These are phyloP conservation scores for Phytophthora sojae DNA, from an alignment of 352 stramenopile genomes.

Conservation along the genomic window DNA sequence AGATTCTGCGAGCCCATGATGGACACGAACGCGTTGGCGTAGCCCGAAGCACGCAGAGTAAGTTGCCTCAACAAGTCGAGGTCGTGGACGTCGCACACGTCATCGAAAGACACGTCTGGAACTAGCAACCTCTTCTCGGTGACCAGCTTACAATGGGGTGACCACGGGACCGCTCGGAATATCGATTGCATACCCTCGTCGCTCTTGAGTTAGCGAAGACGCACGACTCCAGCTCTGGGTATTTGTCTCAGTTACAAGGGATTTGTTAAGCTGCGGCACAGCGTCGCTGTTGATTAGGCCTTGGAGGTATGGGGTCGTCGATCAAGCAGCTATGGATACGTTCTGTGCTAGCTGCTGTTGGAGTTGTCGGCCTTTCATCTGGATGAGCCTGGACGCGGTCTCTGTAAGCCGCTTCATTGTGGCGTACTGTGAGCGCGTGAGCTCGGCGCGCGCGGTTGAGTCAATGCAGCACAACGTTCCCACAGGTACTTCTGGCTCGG, in stretches of 20 bases:
- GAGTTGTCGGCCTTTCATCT: slow-evolving; percentile 38
- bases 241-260: neutral
- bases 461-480: slow-evolving; percentile 52
- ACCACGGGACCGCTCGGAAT: slow-evolving; percentile 22
- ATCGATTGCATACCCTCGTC: slow-evolving; percentile 42
- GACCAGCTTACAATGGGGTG: neutral
- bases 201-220: slow-evolving; percentile 30
- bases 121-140: slow-evolving; percentile 12
- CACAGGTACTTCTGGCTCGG: slow-evolving; percentile 36
- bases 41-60: slow-evolving; percentile 22
- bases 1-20: slow-evolving; percentile 28
- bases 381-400: slow-evolving; percentile 37
- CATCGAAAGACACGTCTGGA: slow-evolving; percentile 10
- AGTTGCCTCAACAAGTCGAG: slow-evolving; percentile 32
- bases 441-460: slow-evolving; percentile 28
- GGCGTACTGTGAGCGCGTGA: slow-evolving; percentile 46
- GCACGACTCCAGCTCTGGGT: slow-evolving; percentile 25
- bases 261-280: slow-evolving; percentile 19
- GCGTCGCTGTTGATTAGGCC: slow-evolving; percentile 16
- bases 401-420: slow-evolving; percentile 43
- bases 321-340: slow-evolving; percentile 3
- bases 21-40: slow-evolving; percentile 24
- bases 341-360: slow-evolving; percentile 8
- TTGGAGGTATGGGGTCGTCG: neutral
- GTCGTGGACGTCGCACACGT: slow-evolving; percentile 11